Base-by-base conservation (phyloP, 306 rosid genomes). In the Abrus pulchellus region DNA sequence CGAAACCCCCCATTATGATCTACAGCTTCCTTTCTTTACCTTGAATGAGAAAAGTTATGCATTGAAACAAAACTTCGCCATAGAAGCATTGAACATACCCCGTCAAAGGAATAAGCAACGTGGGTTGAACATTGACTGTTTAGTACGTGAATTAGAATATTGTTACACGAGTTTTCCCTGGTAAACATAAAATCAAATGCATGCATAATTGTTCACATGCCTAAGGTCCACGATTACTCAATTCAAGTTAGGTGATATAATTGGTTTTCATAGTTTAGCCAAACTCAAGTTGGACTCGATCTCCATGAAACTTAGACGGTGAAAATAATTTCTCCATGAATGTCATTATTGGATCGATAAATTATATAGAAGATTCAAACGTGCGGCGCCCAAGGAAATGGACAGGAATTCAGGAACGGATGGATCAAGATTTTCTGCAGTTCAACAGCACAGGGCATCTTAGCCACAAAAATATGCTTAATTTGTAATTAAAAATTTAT, bases 31-130 rank as follows among this genome's bases (percentile, higher is more conserved):
- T 66, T 80, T 79, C 11, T 50, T 83, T 68, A 61, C 80, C 80
- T 84, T 84, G 89, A 84, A 78, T 75, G 70, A 6, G 28, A 32
- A 41, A 74, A 81, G 81, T 76, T 83, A 75, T 30, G 36, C 67
- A 85, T 81, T 49, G 56, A 74, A 66, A 62, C 70, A 60, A 78
- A 82, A 78, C 78, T 74, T 76, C 84, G 14, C 12, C 80, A 57
- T 78, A 48, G 74, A 45, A 67, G 32, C 54, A 74, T 82, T 74
- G 81, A 87, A 72, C 78, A 78, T 79, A 52, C 61, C 49, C 79
- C 63, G 34, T 8, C 73, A 29, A 53, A 63, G 66, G 50, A 56
- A 72, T 14, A 68, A 68, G 75, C 78, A 43, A 53, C 45, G 83
- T 72, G 56, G 75, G 88, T 86, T 83, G 32, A 77, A 66, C 66